These are phyloP conservation scores for Helicocarpus griseus DNA, from an alignment of 2,329 filamentous ascomycete species.

Conservation along the genomic window DNA sequence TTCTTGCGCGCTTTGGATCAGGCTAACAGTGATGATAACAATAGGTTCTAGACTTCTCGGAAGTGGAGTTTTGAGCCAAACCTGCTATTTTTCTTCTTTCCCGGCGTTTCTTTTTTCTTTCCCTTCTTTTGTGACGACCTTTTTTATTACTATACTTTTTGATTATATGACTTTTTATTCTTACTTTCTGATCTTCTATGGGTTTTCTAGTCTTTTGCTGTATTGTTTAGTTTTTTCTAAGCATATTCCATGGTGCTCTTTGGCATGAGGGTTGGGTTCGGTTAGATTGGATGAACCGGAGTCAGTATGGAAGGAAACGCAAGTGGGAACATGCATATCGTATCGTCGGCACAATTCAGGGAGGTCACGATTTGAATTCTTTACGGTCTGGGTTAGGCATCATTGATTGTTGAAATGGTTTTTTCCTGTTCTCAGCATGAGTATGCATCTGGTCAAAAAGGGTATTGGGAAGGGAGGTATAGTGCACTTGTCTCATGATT, in stretches of 20 bases:
- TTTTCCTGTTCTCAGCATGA: not conserved
- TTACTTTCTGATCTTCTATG: not conserved
- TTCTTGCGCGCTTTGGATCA: too few species aligned
- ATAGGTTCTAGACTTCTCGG: slow-evolving; percentile 11
- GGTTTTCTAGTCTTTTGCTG: not conserved
- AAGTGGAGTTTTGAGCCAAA: not conserved
- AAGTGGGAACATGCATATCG: not conserved
- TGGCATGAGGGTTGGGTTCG: not conserved
- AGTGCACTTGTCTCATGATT: too few species aligned
- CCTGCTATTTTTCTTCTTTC: slow-evolving; percentile 4
- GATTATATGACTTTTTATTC: not conserved
- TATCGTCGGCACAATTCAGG: too few species aligned
- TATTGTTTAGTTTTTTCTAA: not conserved
- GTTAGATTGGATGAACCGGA: not conserved
- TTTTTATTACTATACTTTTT: slow-evolving; percentile 11
- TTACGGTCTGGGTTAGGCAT: not conserved
- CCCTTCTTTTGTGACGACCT: slow-evolving; percentile 4
- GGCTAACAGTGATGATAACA: not conserved
- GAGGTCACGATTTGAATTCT: not conserved
- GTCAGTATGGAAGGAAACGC: not conserved
- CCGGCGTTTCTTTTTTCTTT: not conserved
- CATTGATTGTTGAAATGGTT: not conserved
- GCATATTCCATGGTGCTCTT: not conserved
- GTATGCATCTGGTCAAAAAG: not conserved
- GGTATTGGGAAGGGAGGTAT: not conserved